Percentiles rank a stretch among this genome's conserved stretches.
Conservation (phyloP, 2,329 filamentous ascomycete genomes). For the Nigrospora osmanthi region DNA sequence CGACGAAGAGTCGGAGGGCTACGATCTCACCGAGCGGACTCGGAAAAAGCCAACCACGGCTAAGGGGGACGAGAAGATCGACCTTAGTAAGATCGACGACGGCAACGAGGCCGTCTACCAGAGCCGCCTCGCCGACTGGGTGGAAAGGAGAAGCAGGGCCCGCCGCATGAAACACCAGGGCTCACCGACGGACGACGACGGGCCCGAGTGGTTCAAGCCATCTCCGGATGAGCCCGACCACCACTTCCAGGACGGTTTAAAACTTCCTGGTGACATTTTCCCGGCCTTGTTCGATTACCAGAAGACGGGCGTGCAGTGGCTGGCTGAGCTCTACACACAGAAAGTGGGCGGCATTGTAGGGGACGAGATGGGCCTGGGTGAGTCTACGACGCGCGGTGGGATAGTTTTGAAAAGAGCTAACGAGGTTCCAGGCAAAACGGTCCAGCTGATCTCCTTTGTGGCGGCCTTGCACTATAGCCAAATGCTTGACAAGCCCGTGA, state of each 20-base stretch:
- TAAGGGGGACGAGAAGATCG: constrained; percentile 32
- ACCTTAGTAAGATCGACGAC: constrained; percentile 66
- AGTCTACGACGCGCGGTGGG: not conserved
- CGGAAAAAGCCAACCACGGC: constrained; percentile 33
- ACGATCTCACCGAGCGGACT: constrained; percentile 28
- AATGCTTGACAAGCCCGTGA: constrained; percentile 73
- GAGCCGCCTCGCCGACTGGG: constrained; percentile 67
- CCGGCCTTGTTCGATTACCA: constrained; percentile 94
- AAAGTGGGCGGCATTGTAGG: constrained; percentile 90
- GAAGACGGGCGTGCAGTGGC: constrained; percentile 93
- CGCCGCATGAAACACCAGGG: constrained; percentile 34
- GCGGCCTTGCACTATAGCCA: constrained; percentile 90
- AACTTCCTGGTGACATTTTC: constrained; percentile 85
- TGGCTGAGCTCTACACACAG: constrained; percentile 85
- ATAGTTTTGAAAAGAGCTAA: not conserved
- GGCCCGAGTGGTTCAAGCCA: constrained; percentile 71
- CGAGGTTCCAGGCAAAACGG: constrained; percentile 56
- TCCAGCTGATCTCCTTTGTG: constrained; percentile 66
- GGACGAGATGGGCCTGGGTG: constrained; percentile 95
- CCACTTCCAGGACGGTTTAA: constrained; percentile 65
- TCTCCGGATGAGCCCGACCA: constrained; percentile 78
- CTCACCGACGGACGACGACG: constrained; percentile 32
- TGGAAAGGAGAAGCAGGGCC: constrained; percentile 52
- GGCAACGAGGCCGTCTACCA: constrained; percentile 81
- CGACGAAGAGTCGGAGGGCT: constrained; percentile 25